Evolutionary conservation across 1,284 basidiomycete genomes (phyloP).

Genomic region (Austroboletus novae-zelandiae): DNA sequence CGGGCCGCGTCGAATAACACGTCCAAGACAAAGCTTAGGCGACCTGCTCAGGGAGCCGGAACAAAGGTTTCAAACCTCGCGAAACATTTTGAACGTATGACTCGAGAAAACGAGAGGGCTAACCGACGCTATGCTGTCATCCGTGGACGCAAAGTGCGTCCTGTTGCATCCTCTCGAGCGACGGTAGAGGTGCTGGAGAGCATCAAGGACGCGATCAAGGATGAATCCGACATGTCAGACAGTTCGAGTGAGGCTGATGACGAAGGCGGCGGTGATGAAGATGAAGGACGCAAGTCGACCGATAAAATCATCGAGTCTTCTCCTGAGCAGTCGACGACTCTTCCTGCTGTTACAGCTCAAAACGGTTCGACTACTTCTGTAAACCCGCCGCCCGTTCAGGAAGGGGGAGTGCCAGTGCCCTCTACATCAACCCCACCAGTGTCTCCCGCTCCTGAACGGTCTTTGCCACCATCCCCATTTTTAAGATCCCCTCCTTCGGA

Average conservation of each 20-base stretch:
- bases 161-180: constrained; percentile 86
- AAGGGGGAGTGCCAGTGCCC: constrained; percentile 14
- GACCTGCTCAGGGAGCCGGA: constrained; percentile 45
- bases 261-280: constrained; percentile 68
- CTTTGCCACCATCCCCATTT: constrained; percentile 56
- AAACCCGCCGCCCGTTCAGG: constrained; percentile 11
- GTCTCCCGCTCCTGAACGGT: constrained; percentile 33
- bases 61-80: constrained; percentile 74
- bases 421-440: constrained; percentile 27
- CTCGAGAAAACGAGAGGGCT: constrained; percentile 63
- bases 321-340: constrained; percentile 34
- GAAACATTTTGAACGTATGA: constrained; percentile 74
- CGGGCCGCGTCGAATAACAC: constrained; percentile 40
- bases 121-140: constrained; percentile 75
- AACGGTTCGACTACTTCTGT: constrained; percentile 9
- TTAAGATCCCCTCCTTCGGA: constrained; percentile 41
- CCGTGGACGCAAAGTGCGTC: constrained; percentile 87
- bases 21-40: constrained; percentile 53
- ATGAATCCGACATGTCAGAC: constrained; percentile 78
- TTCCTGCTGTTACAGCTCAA: constrained; percentile 19
- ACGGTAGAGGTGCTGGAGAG: constrained; percentile 91
- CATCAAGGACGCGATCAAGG: constrained; percentile 88
- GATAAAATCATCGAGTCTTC: constrained; percentile 35
- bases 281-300: constrained; percentile 42
- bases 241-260: constrained; percentile 88